Evolutionary conservation across 2,329 filamentous ascomycete species (phyloP).

Genomic region (Penicillium griseofulvum): DNA sequence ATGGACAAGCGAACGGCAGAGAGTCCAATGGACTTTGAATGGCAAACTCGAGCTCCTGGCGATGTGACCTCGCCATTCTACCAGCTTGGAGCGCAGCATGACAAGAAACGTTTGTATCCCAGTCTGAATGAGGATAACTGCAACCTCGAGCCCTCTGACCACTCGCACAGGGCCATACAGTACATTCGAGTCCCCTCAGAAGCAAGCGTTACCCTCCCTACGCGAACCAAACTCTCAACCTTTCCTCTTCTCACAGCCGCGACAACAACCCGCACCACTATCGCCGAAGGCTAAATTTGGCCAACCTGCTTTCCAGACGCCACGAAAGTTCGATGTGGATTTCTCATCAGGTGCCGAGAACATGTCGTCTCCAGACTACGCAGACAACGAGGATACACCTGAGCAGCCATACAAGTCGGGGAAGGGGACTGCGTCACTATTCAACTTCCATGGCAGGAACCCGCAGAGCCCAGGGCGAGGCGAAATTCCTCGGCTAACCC

Average conservation of each 20-base stretch:
- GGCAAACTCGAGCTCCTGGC: conserved; percentile 46
- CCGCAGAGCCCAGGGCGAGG: conserved; percentile 58
- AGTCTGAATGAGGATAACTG: neutral
- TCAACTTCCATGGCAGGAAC: conserved; percentile 42
- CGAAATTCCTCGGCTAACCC: conserved; percentile 56
- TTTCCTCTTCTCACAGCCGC: conserved; percentile 48
- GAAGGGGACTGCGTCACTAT: conserved; percentile 39
- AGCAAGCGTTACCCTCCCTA: conserved; percentile 46
- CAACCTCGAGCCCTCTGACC: conserved; percentile 1
- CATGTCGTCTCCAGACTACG: conserved; percentile 45
- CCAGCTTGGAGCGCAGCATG: conserved; percentile 46
- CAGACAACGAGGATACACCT: conserved; percentile 51
- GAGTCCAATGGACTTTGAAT: conserved; percentile 53
- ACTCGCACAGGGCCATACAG: conserved; percentile 37
- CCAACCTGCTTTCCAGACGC: conserved; percentile 49
- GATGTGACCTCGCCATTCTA: conserved; percentile 49
- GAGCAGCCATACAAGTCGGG: conserved; percentile 36
- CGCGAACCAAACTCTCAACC: conserved; percentile 51
- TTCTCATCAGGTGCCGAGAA: conserved; percentile 50
- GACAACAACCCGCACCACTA: conserved; percentile 29
- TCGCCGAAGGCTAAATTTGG: conserved; percentile 37
- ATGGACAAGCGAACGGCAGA: conserved; percentile 44
- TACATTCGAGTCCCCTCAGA: conserved; percentile 49
- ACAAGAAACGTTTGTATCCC: conserved; percentile 45
- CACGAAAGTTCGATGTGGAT: conserved; percentile 48